Conservation (phyloP, 2,329 filamentous ascomycete genomes). For the Pseudomassariella vexata region DNA sequence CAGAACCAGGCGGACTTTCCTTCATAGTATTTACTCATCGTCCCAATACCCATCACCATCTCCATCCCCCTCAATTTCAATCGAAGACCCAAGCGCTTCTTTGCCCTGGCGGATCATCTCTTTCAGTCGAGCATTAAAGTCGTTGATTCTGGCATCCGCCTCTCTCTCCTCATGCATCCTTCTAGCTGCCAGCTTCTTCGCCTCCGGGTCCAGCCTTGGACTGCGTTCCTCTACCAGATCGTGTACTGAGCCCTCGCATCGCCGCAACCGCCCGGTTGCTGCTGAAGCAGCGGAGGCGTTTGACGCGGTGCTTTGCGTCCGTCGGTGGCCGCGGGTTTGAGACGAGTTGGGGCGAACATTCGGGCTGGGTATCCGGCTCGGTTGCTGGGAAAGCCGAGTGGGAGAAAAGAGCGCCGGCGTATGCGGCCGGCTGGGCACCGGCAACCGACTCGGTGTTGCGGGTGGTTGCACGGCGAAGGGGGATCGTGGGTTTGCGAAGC, state of each 20-base stretch:
- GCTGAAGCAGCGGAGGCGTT: conserved; percentile 5
- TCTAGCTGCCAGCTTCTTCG: conserved; percentile 66
- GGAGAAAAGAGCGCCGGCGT: conserved; percentile 16
- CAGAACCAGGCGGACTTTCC: too few species aligned
- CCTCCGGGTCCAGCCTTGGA: conserved; percentile 57
- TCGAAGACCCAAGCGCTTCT: conserved; percentile 72
- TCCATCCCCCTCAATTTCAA: conserved; percentile 53
- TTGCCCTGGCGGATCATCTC: conserved; percentile 87
- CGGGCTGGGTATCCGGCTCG: conserved; percentile 22
- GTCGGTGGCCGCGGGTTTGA: conserved; percentile 34
- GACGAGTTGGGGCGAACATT: conserved; percentile 16
- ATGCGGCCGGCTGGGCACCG: conserved; percentile 25
- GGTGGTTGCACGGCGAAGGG: conserved; percentile 16
- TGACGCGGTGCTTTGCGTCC: conserved; percentile 34
- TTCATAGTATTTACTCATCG: conserved; percentile 22
- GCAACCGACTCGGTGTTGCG: conserved; percentile 30
- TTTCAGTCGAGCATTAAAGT: conserved; percentile 72
- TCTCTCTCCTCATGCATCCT: conserved; percentile 69
- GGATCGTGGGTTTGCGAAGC: conserved; percentile 45
- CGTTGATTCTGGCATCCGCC: conserved; percentile 71
- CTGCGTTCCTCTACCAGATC: conserved; percentile 29
- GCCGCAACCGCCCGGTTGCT: conserved; percentile 9
- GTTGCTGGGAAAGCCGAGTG: conserved; percentile 15
- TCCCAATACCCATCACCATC: conserved; percentile 34
- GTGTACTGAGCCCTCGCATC: conserved; percentile 2